Base-by-base conservation (phyloP, 2,329 filamentous ascomycete species). In the Calonectria henricotiae region DNA sequence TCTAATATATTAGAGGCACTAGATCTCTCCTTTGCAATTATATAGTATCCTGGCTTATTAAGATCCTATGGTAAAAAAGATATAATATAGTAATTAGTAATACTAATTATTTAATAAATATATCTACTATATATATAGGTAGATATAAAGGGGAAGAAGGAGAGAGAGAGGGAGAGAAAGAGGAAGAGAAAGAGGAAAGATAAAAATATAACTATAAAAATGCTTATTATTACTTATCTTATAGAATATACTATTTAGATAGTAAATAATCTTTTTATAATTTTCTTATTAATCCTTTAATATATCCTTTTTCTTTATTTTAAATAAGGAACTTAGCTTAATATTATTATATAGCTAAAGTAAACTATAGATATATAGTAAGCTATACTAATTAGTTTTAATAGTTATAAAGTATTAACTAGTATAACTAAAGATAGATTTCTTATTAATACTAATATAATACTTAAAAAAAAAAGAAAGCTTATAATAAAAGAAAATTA, bases 171-270 rank as follows among this genome's bases (percentile, higher is more conserved):
- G 20, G 20, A 20, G 1, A 20, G 20, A 20, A 20, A 20, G 1
- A 20, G 20, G 1, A 20, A 20, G 20, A 20, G 20, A 20, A 20
- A 20, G 20, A 20, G 20, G 20, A 20, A 20, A 20, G 20, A 20
- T 20, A 23, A 23, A 44, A 20, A 23, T 44, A 44, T 44, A 44
- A 7, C 1, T 44, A 43, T 44, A 44, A 44, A 43, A 5, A 43
- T 43, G 6, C 13, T n/a, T 43, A 17, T 43, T 17, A n/a, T 17
- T 43, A 3, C 9, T 51, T 67, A 66, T 43, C 51, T 66, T 51
- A 13, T 39, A 17, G 49, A 65, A 65, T 37, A 65, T 39, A 65
- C 8, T 51, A 58, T 65, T 49, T 23, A 65, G 23, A 58, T 65
- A 65, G 23, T 25, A 17, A n/a, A 43, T 43, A 17, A 43, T 43